These are phyloP conservation scores for Cucumis cinereus DNA, from an alignment of 306 rosid genomes.

Conservation along the genomic window DNA sequence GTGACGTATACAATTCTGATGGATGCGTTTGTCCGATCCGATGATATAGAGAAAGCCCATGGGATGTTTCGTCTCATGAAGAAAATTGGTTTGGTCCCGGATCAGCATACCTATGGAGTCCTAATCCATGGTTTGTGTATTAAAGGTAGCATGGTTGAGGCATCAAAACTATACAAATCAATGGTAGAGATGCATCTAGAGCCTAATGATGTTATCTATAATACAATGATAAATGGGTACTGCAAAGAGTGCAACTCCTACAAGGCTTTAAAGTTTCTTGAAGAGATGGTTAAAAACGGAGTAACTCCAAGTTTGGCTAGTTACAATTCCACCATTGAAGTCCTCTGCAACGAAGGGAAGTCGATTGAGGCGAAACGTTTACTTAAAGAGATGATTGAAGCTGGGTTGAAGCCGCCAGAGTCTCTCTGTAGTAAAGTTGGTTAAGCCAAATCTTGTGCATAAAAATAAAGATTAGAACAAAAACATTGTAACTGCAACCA, in stretches of 20 bases:
- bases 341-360: conserved; percentile 49
- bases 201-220: conserved; percentile 51
- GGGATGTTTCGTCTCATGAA: conserved; percentile 46
- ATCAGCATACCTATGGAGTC: conserved; percentile 47
- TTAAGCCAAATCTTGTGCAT: not conserved
- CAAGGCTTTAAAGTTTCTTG: conserved; percentile 54
- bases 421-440: not conserved
- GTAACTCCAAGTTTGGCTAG: conserved; percentile 56
- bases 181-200: conserved; percentile 35
- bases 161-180: conserved; percentile 36
- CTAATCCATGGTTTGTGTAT: conserved; percentile 55
- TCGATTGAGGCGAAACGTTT: conserved; percentile 49
- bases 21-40: conserved; percentile 30
- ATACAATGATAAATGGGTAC: conserved; percentile 60
- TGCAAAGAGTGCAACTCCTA: conserved; percentile 66
- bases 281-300: conserved; percentile 52
- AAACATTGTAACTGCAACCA: not conserved
- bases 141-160: conserved; percentile 57
- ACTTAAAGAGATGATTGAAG: conserved; percentile 27
- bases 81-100: conserved; percentile 51
- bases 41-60: conserved; percentile 43
- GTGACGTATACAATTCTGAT: conserved; percentile 66
- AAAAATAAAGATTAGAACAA: not conserved
- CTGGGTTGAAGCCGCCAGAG: not conserved
- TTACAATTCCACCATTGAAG: conserved; percentile 39